Base-by-base conservation (phyloP, 805 yeast species). In the Candida ulmi region DNA sequence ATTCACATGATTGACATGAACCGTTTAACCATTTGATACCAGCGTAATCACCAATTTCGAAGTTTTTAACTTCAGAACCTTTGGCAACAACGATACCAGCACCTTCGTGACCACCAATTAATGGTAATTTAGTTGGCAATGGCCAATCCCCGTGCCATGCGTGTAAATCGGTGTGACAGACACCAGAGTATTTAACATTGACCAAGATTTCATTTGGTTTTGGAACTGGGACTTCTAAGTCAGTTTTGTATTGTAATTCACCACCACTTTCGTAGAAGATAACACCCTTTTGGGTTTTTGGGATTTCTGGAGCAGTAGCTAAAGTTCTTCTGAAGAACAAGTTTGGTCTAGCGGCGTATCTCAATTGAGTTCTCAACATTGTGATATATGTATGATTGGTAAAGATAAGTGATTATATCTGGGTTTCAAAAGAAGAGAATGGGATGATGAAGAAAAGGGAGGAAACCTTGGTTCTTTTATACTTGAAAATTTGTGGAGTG, bases 31-130 rank as follows among this genome's bases (percentile, higher is more conserved):
- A 78, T 58, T 78, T 79, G 48, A 78, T 66, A 57, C 85, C 85
- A 31, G 84, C 85, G 37, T 57, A 65, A 52, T 78, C 85, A 54
- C 84, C 84, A 43, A 78, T 52, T 49, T 76, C 63, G 65, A 79
- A 78, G 42, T 77, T 77, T 27, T 60, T 66, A 43, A 78, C 84
- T 49, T 71, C 63, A 30, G 68, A 66, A 51, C 85, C 85, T 56
- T 66, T 62, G 34, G 72, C 81, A 46, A 78, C 84, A 44, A 78
- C 84, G 18, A 73, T 69, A 58, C 84, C 84, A 33, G 83, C 83
- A 65, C 85, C 85, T 63, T 78, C 85, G 60, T 78, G 84, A 52
- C 84, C 85, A 46, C 84, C 85, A 30, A 78, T 79, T 48, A 78
- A 63, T 17, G 83, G 84, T 50, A 78, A 65, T 47, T 74, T 75